Conservation (phyloP, 2,329 filamentous ascomycete species). For the Emergomyces africanus region DNA sequence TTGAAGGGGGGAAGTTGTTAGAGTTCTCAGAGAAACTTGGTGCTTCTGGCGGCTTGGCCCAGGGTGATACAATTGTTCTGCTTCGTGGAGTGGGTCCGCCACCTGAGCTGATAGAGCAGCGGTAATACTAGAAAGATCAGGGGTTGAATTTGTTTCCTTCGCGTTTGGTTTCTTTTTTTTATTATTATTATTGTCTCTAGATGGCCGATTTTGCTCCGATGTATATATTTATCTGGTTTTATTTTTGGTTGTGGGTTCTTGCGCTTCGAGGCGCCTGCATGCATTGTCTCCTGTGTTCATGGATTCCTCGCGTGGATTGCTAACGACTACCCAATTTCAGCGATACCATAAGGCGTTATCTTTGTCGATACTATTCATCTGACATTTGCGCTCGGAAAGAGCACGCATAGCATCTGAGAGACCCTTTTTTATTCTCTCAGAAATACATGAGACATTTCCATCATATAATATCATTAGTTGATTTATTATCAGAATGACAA, state of each 20-base stretch:
- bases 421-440: not conserved
- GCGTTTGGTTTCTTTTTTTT: not conserved
- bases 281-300: not conserved
- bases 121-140: conserved; percentile 1
- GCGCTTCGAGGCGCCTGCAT: not conserved
- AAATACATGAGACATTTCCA: not conserved
- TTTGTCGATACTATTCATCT: not conserved
- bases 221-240: not conserved
- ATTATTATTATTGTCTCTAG: not conserved
- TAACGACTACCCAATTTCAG: not conserved
- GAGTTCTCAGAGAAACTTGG: conserved; percentile 84
- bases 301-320: not conserved
- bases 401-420: not conserved
- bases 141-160: not conserved
- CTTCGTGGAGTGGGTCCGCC: conserved; percentile 74
- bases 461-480: not conserved
- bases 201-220: not conserved
- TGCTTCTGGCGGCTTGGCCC: conserved; percentile 45
- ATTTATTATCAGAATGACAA: not conserved
- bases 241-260: not conserved
- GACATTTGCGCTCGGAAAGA: not conserved
- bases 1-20: conserved; percentile 74
- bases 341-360: not conserved
- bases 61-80: conserved; percentile 82
- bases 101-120: conserved; percentile 55